Percentiles rank a stretch among this genome's conserved stretches.
Evolutionary conservation across 495 filamentous ascomycete genomes (phyloP).

Genomic region (Neohortaea acidophila): DNA sequence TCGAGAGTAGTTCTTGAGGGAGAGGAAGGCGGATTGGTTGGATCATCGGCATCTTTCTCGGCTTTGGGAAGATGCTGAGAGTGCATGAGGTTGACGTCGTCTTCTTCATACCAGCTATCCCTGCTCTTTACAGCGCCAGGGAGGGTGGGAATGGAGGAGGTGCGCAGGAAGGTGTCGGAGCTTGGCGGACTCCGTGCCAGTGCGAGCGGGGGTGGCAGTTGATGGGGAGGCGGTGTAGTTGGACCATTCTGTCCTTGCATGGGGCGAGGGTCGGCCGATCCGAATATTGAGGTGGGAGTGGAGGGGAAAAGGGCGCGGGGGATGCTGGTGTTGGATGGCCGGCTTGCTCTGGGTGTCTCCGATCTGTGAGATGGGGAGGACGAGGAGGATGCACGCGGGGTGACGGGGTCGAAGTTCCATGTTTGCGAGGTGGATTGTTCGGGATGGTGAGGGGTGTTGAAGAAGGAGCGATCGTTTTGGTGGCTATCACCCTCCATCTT

Average conservation of each 20-base stretch:
- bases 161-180: background rate
- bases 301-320: conserved; percentile 1
- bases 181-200: background rate
- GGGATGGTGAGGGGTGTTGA: background rate
- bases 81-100: background rate
- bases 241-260: background rate
- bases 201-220: background rate
- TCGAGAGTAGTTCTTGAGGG: conserved; percentile 3
- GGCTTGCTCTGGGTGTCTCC: background rate
- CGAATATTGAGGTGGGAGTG: conserved; percentile 1
- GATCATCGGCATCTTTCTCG: conserved; percentile 32
- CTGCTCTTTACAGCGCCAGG: background rate
- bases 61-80: conserved; percentile 17
- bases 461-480: background rate
- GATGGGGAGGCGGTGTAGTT: too few relatives aligned
- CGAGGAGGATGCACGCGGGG: too few relatives aligned
- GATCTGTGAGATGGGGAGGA: background rate
- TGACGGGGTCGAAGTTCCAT: too few relatives aligned
- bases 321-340: background rate
- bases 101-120: background rate
- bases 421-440: too few relatives aligned
- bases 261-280: background rate
- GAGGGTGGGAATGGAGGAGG: background rate
- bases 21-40: conserved; percentile 19
- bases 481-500: background rate